Evolutionary conservation across 2,329 filamentous ascomycete species (phyloP), one percentile per base, ranked within the genome.

Genomic region (Pyrenophora teres): DNA sequence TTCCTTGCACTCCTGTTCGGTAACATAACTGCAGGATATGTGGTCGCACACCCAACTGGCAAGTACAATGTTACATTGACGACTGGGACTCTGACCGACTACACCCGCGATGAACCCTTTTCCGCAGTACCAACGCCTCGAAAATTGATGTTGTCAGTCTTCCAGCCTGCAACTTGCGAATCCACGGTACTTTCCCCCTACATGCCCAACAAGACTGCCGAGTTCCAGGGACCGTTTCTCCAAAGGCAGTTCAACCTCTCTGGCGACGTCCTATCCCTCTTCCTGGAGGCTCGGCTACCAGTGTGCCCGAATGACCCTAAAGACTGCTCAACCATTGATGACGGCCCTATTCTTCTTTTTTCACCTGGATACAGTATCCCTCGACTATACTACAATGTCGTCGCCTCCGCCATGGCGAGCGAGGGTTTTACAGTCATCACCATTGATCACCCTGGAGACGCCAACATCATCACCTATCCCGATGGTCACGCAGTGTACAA

Each of bases 361-460:
- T 78, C 74, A 0, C 74, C 79, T 2, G 80, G 78, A 4, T 69
- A 73, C 36, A 71, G 74, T 3, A 67, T 70, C 19, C 71, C 77
- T 0, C 71, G 79, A 2, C 62, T 77, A 1, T 51, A 77, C 3
- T 77, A 81, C 53, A 73, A 65, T 8, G 70, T 71, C 9, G 67
- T 77, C 57, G 76, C 78, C 6, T 72, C 73, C 4, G 73, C 78
- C 2, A 68, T 82, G 3, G 78, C 80, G 0, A 78, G 76, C 40
- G 65, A 74, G 8, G 80, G 80, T 1, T 80, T 76, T 49, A 69
- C 73, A 2, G 77, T 82, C 5, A 68, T 81, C 36, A 71, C 78
- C 1, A 69, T 82, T 23, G 80, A 81, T 50, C 79, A 81, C 46
- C 73, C 79, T 0, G 77, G 76, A 44, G 80, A 82, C 9, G 69